Evolutionary conservation across 805 yeast species (phyloP).

Genomic region (Candida vaughaniae): DNA sequence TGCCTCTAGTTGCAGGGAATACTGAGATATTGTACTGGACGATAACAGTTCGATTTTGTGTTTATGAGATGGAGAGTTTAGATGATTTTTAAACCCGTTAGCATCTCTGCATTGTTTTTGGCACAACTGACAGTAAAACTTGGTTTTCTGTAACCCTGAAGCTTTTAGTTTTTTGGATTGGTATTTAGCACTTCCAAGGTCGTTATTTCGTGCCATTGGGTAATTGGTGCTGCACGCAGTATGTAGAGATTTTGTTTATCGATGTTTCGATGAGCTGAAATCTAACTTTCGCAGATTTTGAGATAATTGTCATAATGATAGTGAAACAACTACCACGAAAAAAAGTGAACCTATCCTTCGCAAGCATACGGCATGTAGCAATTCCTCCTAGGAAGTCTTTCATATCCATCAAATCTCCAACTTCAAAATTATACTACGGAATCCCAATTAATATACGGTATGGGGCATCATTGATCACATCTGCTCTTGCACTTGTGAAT

Average conservation of each 20-base stretch:
- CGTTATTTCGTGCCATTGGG: slow-evolving; percentile 15
- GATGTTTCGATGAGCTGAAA: no score
- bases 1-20: slow-evolving; percentile 54
- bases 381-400: slow-evolving; percentile 35
- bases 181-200: slow-evolving; percentile 54
- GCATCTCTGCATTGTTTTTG: slow-evolving; percentile 93
- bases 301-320: no score
- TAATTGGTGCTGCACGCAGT: no score
- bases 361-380: no score
- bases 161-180: slow-evolving; percentile 76
- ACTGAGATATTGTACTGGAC: slow-evolving; percentile 51
- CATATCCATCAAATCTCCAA: slow-evolving; percentile 22
- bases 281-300: no score
- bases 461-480: slow-evolving; percentile 22
- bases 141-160: slow-evolving; percentile 79
- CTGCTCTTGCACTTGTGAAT: slow-evolving; percentile 30
- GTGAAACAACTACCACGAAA: no score
- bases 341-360: no score
- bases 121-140: slow-evolving; percentile 90
- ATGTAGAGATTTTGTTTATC: no score
- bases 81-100: slow-evolving; percentile 91
- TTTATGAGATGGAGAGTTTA: slow-evolving; percentile 76
- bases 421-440: slow-evolving; percentile 18
- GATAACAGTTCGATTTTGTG: slow-evolving; percentile 44
- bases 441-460: slow-evolving; percentile 29